These are phyloP conservation scores for Lenzites betulinus DNA, from an alignment of 768 basidiomycete genomes.

Conservation along the genomic window DNA sequence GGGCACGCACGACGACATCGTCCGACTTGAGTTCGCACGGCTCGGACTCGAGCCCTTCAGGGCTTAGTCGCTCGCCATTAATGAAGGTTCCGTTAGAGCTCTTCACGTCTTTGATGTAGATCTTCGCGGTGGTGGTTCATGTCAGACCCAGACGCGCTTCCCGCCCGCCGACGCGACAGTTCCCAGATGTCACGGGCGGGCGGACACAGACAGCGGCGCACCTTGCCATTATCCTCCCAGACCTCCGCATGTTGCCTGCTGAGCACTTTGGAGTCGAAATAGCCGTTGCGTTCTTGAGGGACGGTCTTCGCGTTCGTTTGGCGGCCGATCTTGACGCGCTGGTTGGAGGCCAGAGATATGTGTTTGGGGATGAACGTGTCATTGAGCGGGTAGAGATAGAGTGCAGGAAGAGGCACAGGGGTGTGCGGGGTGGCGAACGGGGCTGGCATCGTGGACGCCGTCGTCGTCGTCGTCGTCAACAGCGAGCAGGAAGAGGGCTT, in stretches of 20 bases:
- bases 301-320: constrained; percentile 96
- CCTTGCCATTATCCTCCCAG: constrained; percentile 93
- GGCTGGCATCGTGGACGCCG: constrained; percentile 33
- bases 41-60: constrained; percentile 88
- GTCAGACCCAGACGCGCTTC: constrained; percentile 13
- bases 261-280: constrained; percentile 95
- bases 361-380: constrained; percentile 95
- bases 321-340: constrained; percentile 88
- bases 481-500: constrained; percentile 20
- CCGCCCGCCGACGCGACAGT: not conserved
- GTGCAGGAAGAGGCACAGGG: constrained; percentile 35
- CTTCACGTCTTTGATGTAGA: constrained; percentile 98
- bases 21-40: constrained; percentile 94
- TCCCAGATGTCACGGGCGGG: not conserved
- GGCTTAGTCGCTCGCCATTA: constrained; percentile 89
- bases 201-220: constrained; percentile 33
- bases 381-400: constrained; percentile 82
- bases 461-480: constrained; percentile 29
- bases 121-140: constrained; percentile 46
- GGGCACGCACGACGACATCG: constrained; percentile 83
- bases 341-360: constrained; percentile 69
- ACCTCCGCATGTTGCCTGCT: constrained; percentile 96
- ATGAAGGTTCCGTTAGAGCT: constrained; percentile 98
- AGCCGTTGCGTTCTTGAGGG: constrained; percentile 91
- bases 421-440: constrained; percentile 27